Percentiles rank a stretch among this genome's conserved stretches.
Conservation (phyloP, 176 grass and related monocot genomes). For the Phoenix dactylifera region DNA sequence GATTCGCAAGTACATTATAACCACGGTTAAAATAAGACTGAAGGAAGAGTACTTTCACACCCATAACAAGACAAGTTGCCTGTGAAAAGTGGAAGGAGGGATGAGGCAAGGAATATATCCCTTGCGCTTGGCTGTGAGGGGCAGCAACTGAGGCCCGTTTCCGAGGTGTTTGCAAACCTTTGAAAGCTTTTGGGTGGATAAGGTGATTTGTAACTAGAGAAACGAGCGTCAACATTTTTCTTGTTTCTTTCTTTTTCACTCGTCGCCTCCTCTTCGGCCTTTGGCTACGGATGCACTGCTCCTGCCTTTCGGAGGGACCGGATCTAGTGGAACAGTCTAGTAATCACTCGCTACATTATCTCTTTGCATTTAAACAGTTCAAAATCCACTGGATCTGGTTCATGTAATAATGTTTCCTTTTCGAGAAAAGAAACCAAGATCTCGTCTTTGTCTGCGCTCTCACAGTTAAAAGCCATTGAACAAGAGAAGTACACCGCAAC, state of each 20-base stretch:
- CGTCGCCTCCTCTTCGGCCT: conserved; percentile 4
- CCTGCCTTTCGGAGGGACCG: neutral
- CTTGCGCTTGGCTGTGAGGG: too few species aligned
- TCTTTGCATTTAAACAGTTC: too few species aligned
- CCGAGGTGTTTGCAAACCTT: neutral
- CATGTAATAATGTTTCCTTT: neutral
- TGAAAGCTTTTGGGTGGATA: neutral
- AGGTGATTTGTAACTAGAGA: neutral
- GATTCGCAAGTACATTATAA: conserved; percentile 8
- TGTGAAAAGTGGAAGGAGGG: too few species aligned
- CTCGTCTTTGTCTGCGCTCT: conserved; percentile 2
- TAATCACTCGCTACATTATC: too few species aligned
- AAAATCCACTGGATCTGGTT: too few species aligned
- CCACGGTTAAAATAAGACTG: neutral
- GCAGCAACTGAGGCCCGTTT: too few species aligned
- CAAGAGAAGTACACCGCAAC: conserved; percentile 6
- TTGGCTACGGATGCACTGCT: conserved; percentile 18
- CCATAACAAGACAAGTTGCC: too few species aligned
- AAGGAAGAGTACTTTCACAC: too few species aligned
- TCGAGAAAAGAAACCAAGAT: neutral
- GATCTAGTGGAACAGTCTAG: too few species aligned
- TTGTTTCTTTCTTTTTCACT: conserved; percentile 22
- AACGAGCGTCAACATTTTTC: neutral
- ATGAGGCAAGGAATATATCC: too few species aligned
- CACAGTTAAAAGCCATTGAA: conserved; percentile 5